A percentile compares a stretch with the other conserved stretches of the same genome.
Conservation (phyloP, 768 basidiomycete genomes). For the Harrya chromipes region DNA sequence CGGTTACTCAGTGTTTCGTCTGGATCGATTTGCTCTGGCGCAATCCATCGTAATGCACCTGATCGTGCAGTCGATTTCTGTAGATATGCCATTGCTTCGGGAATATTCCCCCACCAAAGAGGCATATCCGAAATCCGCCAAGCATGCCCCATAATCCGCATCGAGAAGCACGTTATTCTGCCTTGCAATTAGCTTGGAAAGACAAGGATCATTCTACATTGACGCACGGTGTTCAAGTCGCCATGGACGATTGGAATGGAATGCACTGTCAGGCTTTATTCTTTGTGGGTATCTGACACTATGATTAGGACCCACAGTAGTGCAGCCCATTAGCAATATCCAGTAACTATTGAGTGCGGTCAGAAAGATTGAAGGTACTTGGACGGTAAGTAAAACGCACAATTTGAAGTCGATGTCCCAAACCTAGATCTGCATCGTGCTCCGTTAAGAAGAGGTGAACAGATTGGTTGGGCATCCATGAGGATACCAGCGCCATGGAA, state of each 20-base stretch:
- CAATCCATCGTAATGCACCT: too few species aligned
- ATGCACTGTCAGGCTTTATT: neutral
- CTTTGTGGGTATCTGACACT: too few species aligned
- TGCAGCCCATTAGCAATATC: neutral
- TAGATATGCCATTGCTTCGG: too few species aligned
- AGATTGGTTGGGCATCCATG: too few species aligned
- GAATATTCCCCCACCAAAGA: too few species aligned
- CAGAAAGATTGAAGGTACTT: too few species aligned
- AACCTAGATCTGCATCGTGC: neutral
- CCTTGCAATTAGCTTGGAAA: neutral
- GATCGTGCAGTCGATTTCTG: too few species aligned
- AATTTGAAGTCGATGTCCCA: neutral
- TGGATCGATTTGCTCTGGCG: too few species aligned
- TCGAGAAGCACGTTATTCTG: conserved; percentile 6
- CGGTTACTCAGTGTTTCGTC: too few species aligned
- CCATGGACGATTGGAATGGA: neutral
- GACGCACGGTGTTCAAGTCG: neutral
- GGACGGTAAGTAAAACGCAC: neutral
- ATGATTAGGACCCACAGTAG: neutral
- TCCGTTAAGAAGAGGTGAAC: neutral
- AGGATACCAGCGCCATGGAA: too few species aligned
- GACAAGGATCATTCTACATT: neutral
- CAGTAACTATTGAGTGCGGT: too few species aligned
- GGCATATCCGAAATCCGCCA: too few species aligned
- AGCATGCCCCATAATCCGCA: neutral